These are phyloP conservation scores for Exutisphaerella laricina DNA, from an alignment of 2,329 filamentous ascomycete species.

Conservation along the genomic window DNA sequence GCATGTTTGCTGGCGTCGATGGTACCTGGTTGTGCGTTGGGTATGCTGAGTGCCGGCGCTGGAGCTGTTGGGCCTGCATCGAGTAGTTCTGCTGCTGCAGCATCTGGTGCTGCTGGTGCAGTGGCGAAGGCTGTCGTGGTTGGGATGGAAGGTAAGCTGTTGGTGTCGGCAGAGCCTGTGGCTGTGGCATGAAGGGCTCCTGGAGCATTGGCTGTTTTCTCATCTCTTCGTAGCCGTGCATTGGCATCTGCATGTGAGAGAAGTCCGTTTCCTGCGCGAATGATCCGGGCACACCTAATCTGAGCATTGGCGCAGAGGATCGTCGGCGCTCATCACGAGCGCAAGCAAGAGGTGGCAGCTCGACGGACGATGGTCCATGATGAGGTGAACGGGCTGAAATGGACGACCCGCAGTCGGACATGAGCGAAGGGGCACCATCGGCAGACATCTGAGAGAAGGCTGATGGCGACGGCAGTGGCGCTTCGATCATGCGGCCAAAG, in stretches of 20 bases:
- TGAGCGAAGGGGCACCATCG: slow-evolving; percentile 61
- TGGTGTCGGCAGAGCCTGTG: slow-evolving; percentile 22
- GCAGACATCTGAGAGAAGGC: slow-evolving; percentile 59
- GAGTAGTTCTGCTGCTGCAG: slow-evolving; percentile 26
- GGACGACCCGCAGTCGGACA: slow-evolving; percentile 56
- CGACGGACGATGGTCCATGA: slow-evolving; percentile 42
- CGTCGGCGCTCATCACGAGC: slow-evolving; percentile 28
- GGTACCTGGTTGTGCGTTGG: slow-evolving; percentile 16
- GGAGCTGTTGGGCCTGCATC: slow-evolving; percentile 25
- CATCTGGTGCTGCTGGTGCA: slow-evolving; percentile 19
- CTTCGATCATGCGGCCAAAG: slow-evolving; percentile 41
- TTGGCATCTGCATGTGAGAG: slow-evolving; percentile 27
- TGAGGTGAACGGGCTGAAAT: slow-evolving; percentile 42
- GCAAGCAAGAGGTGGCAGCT: slow-evolving; percentile 37
- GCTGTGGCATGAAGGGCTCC: slow-evolving; percentile 32
- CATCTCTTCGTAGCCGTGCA: slow-evolving; percentile 28
- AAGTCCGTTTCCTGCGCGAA: slow-evolving; percentile 31
- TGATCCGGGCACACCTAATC: slow-evolving; percentile 34
- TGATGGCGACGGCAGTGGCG: slow-evolving; percentile 58
- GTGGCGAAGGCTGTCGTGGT: slow-evolving; percentile 21
- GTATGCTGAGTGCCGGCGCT: slow-evolving; percentile 18
- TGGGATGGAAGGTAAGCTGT: slow-evolving; percentile 25
- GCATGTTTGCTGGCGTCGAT: slow-evolving; percentile 20
- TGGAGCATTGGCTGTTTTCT: slow-evolving; percentile 32
- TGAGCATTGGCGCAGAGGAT: slow-evolving; percentile 31